Percentiles rank a stretch among this genome's conserved stretches.
Conservation (phyloP, 805 yeast genomes). For the Candida koratica region DNA sequence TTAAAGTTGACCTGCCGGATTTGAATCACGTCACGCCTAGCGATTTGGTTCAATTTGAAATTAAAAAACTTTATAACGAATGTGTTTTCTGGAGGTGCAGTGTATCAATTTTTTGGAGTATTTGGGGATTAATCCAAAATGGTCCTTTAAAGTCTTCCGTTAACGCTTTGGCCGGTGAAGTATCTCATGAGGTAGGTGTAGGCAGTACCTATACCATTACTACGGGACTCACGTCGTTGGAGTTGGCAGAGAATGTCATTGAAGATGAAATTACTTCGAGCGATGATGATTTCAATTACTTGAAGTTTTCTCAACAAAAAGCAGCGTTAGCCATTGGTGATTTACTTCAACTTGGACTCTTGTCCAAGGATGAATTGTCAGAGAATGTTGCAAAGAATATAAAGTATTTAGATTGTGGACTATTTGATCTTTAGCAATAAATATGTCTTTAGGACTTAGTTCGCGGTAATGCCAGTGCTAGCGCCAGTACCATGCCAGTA, state of each 20-base stretch:
- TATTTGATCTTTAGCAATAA: slow-evolving; percentile 10
- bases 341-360: slow-evolving; percentile 54
- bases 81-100: slow-evolving; percentile 76
- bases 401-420: slow-evolving; percentile 38
- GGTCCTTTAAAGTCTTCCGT: slow-evolving; percentile 31
- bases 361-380: slow-evolving; percentile 27
- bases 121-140: slow-evolving; percentile 90
- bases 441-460: too few relatives aligned
- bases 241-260: slow-evolving; percentile 17
- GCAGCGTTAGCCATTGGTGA: slow-evolving; percentile 73
- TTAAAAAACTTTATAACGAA: slow-evolving; percentile 58
- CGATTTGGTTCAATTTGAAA: slow-evolving; percentile 37
- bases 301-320: slow-evolving; percentile 72
- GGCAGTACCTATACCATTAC: slow-evolving; percentile 38
- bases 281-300: slow-evolving; percentile 72
- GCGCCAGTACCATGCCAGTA: too few relatives aligned
- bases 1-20: slow-evolving; percentile 18
- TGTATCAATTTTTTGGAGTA: slow-evolving; percentile 74
- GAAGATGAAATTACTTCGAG: slow-evolving; percentile 33
- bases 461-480: too few relatives aligned
- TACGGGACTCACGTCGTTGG: slow-evolving; percentile 55
- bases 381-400: slow-evolving; percentile 23
- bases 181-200: slow-evolving; percentile 32
- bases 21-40: slow-evolving; percentile 7
- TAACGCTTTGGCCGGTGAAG: slow-evolving; percentile 11